Percentiles rank a stretch among this genome's conserved stretches.
Evolutionary conservation across 805 yeast genomes (phyloP).

Genomic region (Candida schatavii): DNA sequence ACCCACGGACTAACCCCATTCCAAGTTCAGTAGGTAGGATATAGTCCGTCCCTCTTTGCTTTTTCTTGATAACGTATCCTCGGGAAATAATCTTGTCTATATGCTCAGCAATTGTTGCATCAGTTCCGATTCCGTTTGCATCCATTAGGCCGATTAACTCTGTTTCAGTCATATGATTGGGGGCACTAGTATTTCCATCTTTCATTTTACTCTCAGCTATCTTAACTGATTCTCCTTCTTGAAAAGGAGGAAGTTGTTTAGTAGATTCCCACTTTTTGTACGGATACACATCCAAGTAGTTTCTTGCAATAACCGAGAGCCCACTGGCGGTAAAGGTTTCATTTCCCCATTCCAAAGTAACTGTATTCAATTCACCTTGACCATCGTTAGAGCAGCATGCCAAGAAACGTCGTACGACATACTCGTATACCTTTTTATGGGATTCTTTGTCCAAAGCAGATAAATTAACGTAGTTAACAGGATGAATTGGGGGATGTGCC

Average conservation of each 20-base stretch:
- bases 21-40: slow-evolving; percentile 83
- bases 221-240: slow-evolving; percentile 53
- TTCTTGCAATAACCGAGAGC: slow-evolving; percentile 64
- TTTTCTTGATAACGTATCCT: slow-evolving; percentile 57
- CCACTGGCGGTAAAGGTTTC: slow-evolving; percentile 78
- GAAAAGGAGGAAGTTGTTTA: slow-evolving; percentile 62
- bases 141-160: slow-evolving; percentile 94
- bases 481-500: slow-evolving; percentile 99
- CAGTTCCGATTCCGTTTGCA: slow-evolving; percentile 96
- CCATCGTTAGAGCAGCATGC: slow-evolving; percentile 95
- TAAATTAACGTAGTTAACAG: slow-evolving; percentile 50
- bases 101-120: slow-evolving; percentile 98
- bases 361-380: slow-evolving; percentile 63
- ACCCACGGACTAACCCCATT: slow-evolving; percentile 82
- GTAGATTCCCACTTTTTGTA: slow-evolving; percentile 77
- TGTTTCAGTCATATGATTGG: slow-evolving; percentile 82
- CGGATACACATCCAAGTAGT: slow-evolving; percentile 76
- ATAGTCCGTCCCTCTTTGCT: slow-evolving; percentile 35
- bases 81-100: slow-evolving; percentile 74
- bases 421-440: slow-evolving; percentile 78
- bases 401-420: slow-evolving; percentile 77
- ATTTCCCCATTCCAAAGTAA: slow-evolving; percentile 70
- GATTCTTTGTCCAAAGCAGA: slow-evolving; percentile 28
- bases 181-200: slow-evolving; percentile 79
- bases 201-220: slow-evolving; percentile 57